These are phyloP conservation scores for Sclerotinia borealis DNA, from an alignment of 2,329 filamentous ascomycete species.

Conservation along the genomic window DNA sequence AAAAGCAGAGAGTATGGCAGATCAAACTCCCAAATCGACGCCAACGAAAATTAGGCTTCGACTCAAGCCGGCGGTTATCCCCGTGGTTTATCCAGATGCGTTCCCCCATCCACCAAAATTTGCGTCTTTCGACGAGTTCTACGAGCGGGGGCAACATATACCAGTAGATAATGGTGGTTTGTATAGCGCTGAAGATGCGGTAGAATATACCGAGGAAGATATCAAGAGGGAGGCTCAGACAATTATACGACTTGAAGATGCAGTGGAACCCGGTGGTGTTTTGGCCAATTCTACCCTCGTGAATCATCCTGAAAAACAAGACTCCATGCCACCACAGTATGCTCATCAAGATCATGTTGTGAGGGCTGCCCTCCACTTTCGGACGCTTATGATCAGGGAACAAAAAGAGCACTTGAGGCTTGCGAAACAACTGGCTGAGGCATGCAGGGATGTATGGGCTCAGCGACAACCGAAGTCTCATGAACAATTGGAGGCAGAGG, in stretches of 20 bases:
- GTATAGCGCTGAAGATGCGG: constrained; percentile 50
- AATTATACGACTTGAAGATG: constrained; percentile 65
- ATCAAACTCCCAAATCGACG: constrained; percentile 25
- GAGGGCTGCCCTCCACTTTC: constrained; percentile 73
- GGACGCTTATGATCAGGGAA: constrained; percentile 72
- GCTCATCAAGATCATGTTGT: constrained; percentile 82
- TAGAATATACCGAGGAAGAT: constrained; percentile 53
- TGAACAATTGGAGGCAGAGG: constrained; percentile 78
- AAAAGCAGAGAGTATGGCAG: constrained; percentile 19
- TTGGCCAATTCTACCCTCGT: constrained; percentile 62
- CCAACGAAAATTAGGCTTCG: constrained; percentile 45
- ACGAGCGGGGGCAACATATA: constrained; percentile 44
- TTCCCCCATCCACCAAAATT: constrained; percentile 47
- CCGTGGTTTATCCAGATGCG: constrained; percentile 54
- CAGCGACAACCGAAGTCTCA: constrained; percentile 66
- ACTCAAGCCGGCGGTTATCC: constrained; percentile 44
- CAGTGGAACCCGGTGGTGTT: constrained; percentile 67
- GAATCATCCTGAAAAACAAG: constrained; percentile 64
- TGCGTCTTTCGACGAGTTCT: constrained; percentile 52
- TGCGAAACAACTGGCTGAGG: constrained; percentile 74
- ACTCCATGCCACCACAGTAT: constrained; percentile 74
- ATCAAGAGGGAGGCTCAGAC: constrained; percentile 61
- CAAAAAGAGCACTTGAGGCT: constrained; percentile 68
- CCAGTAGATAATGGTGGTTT: constrained; percentile 52
- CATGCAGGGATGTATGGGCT: constrained; percentile 70